phyloP scores from a whole-genome alignment of 2,329 filamentous ascomycete species.

The Calonectria naviculata region DNA sequence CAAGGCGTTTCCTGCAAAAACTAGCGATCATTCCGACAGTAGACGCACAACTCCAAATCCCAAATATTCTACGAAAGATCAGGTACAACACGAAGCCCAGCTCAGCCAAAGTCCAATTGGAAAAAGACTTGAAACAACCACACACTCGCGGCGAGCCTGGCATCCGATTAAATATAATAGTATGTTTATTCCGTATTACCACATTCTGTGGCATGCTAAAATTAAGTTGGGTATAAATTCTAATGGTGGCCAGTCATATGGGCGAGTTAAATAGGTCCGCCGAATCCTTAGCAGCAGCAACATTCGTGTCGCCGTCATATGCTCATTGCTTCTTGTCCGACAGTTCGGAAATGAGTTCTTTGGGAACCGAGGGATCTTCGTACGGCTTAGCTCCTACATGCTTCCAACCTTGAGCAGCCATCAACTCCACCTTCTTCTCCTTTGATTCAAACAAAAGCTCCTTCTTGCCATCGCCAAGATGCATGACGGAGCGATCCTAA shows the following conservation, averaged over 20 bases:
- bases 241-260: background rate
- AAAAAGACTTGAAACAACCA: too few species aligned
- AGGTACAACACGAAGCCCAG: too few species aligned
- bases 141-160: too few species aligned
- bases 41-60: too few species aligned
- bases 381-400: slow-evolving; percentile 58
- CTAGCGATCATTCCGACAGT: too few species aligned
- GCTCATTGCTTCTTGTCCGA: background rate
- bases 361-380: slow-evolving; percentile 45
- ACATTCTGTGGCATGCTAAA: background rate
- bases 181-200: too few species aligned
- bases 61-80: too few species aligned
- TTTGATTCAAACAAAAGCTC: slow-evolving; percentile 55
- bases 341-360: background rate
- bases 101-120: too few species aligned
- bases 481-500: slow-evolving; percentile 57
- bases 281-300: background rate
- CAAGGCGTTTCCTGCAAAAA: too few species aligned
- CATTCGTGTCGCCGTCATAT: background rate
- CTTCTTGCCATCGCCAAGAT: slow-evolving; percentile 54
- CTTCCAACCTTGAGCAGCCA: slow-evolving; percentile 55
- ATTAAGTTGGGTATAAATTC: background rate
- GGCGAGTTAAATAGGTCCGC: background rate
- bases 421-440: slow-evolving; percentile 57
- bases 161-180: too few species aligned